Evolutionary conservation across 2,329 filamentous ascomycete species (phyloP).

Genomic region (Passalora sequoiae): DNA sequence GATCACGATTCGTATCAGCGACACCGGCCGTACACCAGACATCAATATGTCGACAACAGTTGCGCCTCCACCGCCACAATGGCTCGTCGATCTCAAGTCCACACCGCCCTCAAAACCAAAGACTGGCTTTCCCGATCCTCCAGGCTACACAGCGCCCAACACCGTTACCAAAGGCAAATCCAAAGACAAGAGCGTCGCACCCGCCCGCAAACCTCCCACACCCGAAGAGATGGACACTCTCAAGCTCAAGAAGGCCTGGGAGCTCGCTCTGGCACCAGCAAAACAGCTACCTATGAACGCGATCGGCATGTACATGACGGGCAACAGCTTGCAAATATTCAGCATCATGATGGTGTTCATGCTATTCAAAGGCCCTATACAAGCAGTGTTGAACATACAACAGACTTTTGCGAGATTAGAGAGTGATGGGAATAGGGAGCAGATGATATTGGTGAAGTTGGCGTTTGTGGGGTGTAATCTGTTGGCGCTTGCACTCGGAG

Average conservation of each 20-base stretch:
- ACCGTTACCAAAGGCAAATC: conserved; percentile 17
- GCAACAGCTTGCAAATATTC: conserved; percentile 96
- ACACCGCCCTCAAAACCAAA: conserved; percentile 64
- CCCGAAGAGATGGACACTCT: conserved; percentile 86
- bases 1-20: not conserved
- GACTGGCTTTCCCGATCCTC: conserved; percentile 71
- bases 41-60: no score
- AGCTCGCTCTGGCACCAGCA: conserved; percentile 85
- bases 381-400: conserved; percentile 76
- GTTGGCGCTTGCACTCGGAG: conserved; percentile 72
- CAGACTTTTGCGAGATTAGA: conserved; percentile 88
- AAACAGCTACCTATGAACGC: conserved; percentile 97
- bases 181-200: conserved; percentile 25
- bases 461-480: conserved; percentile 86
- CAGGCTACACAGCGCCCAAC: conserved; percentile 56
- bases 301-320: conserved; percentile 99
- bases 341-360: conserved; percentile 99
- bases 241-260: conserved; percentile 98
- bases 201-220: conserved; percentile 61
- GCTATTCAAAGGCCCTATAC: conserved; percentile 93
- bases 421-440: conserved; percentile 66
- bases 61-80: conserved; percentile 67
- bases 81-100: conserved; percentile 75
- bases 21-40: not conserved
- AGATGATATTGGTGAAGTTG: conserved; percentile 76